Conservation (phyloP, 495 filamentous ascomycete species). For the Podospora comata region DNA sequence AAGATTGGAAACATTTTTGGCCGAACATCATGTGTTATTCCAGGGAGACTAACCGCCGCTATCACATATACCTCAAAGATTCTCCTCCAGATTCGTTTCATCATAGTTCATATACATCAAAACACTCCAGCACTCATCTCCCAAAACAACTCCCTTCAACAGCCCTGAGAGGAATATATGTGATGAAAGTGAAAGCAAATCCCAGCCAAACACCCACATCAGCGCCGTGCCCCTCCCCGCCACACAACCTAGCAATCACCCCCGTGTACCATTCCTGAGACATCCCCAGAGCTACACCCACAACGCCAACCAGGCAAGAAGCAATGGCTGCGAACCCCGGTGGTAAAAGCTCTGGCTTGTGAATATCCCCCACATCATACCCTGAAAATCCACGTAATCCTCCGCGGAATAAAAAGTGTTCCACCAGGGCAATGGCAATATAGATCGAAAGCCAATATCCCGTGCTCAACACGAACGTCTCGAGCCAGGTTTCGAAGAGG, state of each 20-base stretch:
- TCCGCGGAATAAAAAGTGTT: conserved; percentile 72
- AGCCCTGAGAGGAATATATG: conserved; percentile 47
- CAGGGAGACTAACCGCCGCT: neutral
- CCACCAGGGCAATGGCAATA: conserved; percentile 64
- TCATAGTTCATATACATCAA: neutral
- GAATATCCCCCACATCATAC: conserved; percentile 63
- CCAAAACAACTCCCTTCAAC: conserved; percentile 56
- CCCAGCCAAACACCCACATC: conserved; percentile 77
- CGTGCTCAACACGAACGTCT: conserved; percentile 77
- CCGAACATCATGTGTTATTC: no score
- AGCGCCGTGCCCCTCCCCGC: conserved; percentile 54
- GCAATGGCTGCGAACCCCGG: conserved; percentile 65
- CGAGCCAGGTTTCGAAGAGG: conserved; percentile 66
- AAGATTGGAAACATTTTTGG: no score
- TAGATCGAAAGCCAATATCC: conserved; percentile 87
- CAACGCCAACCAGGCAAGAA: conserved; percentile 66
- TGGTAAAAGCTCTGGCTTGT: conserved; percentile 58
- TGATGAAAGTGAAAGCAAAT: conserved; percentile 50
- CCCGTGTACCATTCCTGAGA: conserved; percentile 73
- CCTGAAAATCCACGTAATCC: conserved; percentile 50
- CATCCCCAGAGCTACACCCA: conserved; percentile 76
- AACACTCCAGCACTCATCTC: conserved; percentile 26
- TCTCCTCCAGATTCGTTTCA: neutral
- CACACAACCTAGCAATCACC: conserved; percentile 64
- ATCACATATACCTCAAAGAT: neutral